Evolutionary conservation across 1,284 basidiomycete genomes (phyloP).

Genomic region (Boletellus deceptivus): DNA sequence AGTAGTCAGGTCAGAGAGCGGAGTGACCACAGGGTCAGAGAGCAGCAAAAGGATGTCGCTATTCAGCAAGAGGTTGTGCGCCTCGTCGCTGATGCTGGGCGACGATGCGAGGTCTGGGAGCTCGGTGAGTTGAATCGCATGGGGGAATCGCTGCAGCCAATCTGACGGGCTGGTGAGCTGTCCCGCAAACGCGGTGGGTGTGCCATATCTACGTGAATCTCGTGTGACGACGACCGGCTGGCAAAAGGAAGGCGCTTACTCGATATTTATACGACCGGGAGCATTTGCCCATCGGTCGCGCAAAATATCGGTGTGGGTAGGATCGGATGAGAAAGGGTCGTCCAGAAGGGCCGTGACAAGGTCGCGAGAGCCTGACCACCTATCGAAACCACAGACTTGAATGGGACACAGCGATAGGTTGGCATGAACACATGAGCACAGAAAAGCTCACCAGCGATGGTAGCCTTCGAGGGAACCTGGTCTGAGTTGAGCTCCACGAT

Average conservation of each 20-base stretch:
- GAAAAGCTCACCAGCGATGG: slow-evolving; percentile 47
- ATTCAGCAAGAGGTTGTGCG: slow-evolving; percentile 38
- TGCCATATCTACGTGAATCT: slow-evolving; percentile 22
- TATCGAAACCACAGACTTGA: slow-evolving; percentile 55
- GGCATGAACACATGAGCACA: slow-evolving; percentile 6
- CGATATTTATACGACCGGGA: slow-evolving; percentile 36
- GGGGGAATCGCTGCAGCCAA: slow-evolving; percentile 52
- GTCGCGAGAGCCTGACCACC: slow-evolving; percentile 48
- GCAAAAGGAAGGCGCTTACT: slow-evolving; percentile 36
- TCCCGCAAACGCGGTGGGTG: slow-evolving; percentile 15
- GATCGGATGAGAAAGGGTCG: slow-evolving; percentile 58
- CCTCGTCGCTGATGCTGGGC: slow-evolving; percentile 14
- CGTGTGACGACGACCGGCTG: neutral
- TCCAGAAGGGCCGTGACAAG: slow-evolving; percentile 68
- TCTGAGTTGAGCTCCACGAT: slow-evolving; percentile 34
- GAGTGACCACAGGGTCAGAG: slow-evolving; percentile 54
- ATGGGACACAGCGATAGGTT: neutral
- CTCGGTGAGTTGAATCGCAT: slow-evolving; percentile 50
- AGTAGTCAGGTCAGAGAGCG: slow-evolving; percentile 39
- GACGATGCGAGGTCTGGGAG: slow-evolving; percentile 31
- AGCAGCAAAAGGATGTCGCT: slow-evolving; percentile 61
- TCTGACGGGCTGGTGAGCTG: slow-evolving; percentile 42
- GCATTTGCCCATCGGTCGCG: slow-evolving; percentile 45
- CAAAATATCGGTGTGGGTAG: slow-evolving; percentile 39
- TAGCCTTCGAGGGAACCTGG: slow-evolving; percentile 29